A percentile compares a stretch with the other conserved stretches of the same genome.
Conservation (phyloP, 208 protist species). For the Leishmania turanica region DNA sequence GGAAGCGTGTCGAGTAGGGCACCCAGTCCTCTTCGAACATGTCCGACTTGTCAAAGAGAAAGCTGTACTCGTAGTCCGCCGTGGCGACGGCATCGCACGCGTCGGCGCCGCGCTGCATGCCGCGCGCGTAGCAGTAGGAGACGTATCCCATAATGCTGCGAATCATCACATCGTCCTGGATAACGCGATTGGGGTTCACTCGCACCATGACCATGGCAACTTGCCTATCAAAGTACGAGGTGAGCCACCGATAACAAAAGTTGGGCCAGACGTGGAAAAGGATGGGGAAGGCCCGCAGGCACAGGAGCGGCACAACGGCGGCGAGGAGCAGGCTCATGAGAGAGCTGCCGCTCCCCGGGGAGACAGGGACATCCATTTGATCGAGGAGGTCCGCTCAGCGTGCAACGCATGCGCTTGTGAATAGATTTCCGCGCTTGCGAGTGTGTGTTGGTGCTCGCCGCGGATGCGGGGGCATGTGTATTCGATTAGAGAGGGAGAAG, state of each 20-base stretch:
- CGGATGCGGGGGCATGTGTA: background rate
- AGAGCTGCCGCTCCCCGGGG: conserved; percentile 8
- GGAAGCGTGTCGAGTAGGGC: conserved; percentile 26
- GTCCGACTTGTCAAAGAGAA: conserved; percentile 16
- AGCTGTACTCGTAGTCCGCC: conserved; percentile 33
- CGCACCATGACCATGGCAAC: conserved; percentile 30
- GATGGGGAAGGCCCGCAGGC: conserved; percentile 34
- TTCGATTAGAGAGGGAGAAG: background rate
- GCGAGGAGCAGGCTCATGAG: conserved; percentile 40
- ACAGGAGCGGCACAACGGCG: conserved; percentile 41
- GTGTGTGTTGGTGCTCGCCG: background rate
- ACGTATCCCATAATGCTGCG: conserved; percentile 32
- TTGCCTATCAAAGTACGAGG: conserved; percentile 28
- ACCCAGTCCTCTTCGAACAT: conserved; percentile 33
- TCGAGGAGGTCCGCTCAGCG: too few relatives aligned
- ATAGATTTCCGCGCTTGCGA: background rate
- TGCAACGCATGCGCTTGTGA: background rate
- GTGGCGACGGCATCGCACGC: conserved; percentile 26
- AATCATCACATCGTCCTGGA: conserved; percentile 27
- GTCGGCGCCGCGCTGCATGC: conserved; percentile 5
- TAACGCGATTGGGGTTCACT: conserved; percentile 20
- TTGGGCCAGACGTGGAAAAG: conserved; percentile 56
- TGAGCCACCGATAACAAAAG: conserved; percentile 30
- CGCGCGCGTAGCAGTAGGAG: conserved; percentile 31
- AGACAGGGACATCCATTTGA: background rate